These are phyloP conservation scores for Aspergillus uvarum DNA, from an alignment of 2,329 filamentous ascomycete genomes.

Conservation along the genomic window DNA sequence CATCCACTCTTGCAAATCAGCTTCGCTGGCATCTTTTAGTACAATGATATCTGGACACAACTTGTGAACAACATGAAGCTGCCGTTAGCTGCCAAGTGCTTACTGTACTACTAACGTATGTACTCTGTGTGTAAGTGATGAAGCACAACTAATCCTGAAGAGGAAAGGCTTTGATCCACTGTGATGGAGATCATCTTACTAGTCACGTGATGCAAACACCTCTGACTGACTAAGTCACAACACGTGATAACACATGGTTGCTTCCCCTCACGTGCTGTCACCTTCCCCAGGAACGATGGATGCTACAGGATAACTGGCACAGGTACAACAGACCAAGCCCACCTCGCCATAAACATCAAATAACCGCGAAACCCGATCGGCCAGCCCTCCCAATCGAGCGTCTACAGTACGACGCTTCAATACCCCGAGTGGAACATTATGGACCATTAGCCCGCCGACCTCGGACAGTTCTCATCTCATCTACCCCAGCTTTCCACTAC, in stretches of 20 bases:
- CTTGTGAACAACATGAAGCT: too few species aligned
- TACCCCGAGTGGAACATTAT: constrained; percentile 2
- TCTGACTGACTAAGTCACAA: background rate
- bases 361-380: too few species aligned
- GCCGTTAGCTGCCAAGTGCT: too few species aligned
- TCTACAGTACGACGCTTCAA: background rate
- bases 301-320: background rate
- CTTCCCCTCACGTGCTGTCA: background rate
- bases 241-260: constrained; percentile 6
- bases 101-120: too few species aligned
- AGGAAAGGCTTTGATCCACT: too few species aligned
- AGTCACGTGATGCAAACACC: too few species aligned
- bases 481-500: background rate
- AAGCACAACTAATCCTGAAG: too few species aligned
- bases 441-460: constrained; percentile 7
- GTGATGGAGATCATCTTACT: too few species aligned
- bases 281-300: background rate
- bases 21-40: too few species aligned
- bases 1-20: too few species aligned
- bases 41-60: too few species aligned
- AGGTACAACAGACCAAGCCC: background rate
- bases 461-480: background rate
- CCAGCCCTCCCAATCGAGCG: background rate
- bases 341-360: background rate
- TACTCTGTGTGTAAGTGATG: too few species aligned